Evolutionary conservation across 176 grass and related monocot genomes (phyloP), one percentile per base, ranked within the genome.

Genomic region (Phoenix roebelenii): DNA sequence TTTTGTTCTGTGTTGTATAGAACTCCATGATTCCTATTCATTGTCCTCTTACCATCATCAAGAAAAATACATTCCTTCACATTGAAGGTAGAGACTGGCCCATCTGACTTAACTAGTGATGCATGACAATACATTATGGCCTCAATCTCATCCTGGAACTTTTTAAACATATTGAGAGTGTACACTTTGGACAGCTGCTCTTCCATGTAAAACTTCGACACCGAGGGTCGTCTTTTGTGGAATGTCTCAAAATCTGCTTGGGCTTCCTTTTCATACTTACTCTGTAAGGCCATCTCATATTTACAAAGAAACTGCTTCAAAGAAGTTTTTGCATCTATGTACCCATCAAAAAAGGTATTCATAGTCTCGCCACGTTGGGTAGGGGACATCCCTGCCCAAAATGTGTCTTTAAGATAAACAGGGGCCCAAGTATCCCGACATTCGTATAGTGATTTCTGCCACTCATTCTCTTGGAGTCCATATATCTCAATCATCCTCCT

Each of bases 201-300:
- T 77, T 97, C 93, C 93, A 91, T 97, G 64, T 91, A 88, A 63
- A 97, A 97, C 69, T 91, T 97, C 50, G 93, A 97, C 53, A 97
- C 93, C 23, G 78, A 69, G 51, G 93, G 87, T 15, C 87, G 75
- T 67, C 89, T 77, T 78, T 97, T 97, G 64, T 97, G 93, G 68
- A 97, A 97, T 69, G 87, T 97, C 67, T 91, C 93, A 64, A 97
- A 97, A 78, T 97, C 93, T 75, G 93, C 87, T 78, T 97, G 87
- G 18, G 87, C 80, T 63, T 91, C 87, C 71, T 91, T 97, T 66
- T 88, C 92, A 64, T 88, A 88, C 79, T 97, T 97, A 20, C 81
- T 87, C 80, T 88, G 75, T 71, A 97, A 76, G 70, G 76, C 74
- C 60, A 77, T 77, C 73, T 92, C 93, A 62, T 88, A 88, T 81